Evolutionary conservation across 2,329 filamentous ascomycete species (phyloP), one percentile per base, ranked within the genome.

Genomic region (Cercospora sesami): DNA sequence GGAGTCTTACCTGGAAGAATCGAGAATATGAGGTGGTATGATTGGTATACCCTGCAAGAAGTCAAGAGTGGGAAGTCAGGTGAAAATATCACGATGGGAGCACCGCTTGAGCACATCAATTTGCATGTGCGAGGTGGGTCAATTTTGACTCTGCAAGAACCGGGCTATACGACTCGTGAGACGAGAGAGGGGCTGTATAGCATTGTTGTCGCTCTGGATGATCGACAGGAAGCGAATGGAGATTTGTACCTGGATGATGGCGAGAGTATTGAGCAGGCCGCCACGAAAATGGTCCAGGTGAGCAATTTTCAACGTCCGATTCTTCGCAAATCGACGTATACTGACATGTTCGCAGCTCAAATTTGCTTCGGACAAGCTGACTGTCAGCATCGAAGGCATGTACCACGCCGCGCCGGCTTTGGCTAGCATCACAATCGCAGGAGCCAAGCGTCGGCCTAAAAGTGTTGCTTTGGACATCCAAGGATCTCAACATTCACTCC

Each of bases 1-100:
- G 90, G 87, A 18, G 86, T 91, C 1, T 91, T 92, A 76, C 90
- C 90, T 0, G 89, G 89, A 6, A 77, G 87, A 1, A 82, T 83
- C 1, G 78, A 83, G 1, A 86, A 80, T 21, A 85, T 86, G 30
- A 78, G 86, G 1, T 93, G 90, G 88, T 93, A 92, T 73, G 90
- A 93, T 76, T 93, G 90, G 89, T 92, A 92, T 76, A 89, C 84
- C 18, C 85, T 87, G 62, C 83, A 82, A 0, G 81, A 81, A 0
- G 81, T 91, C 2, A 42, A 80, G 14, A 83, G 81, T 0, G 23
- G 5, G 4, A 68, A 80, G 16, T 79, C 83, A 1, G 83, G 84
- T 3, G 69, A 72, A 62, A 75, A 76, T 57, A 63, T 73, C n/a
- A 75, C 74, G 3, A 60, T 76, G 60, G 30, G 33, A 18, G 74